Evolutionary conservation across 192 early-diverging fungal species (phyloP), one percentile per base, ranked within the genome.

Genomic region (Bifiguratus adelaidae): DNA sequence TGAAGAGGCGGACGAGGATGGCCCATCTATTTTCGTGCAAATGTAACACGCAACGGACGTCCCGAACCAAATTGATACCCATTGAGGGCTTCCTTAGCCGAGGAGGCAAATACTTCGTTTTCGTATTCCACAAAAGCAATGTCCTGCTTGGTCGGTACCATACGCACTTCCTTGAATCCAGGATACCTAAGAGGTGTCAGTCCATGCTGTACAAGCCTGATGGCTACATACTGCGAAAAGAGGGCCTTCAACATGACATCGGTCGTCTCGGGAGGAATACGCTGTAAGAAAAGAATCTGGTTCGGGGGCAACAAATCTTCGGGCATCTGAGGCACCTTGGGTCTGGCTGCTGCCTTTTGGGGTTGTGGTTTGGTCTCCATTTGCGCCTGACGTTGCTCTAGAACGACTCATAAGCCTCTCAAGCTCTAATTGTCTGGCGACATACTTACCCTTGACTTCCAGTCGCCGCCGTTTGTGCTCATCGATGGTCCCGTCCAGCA

Each of bases 81-180:
- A 30, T 84, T 54, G 36, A 92, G 62, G 12, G 79, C 70, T 24
- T 69, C 68, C 57, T 90, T 90, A 43, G 90, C 93, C 24, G 71
- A 58, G n/a, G 74, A 79, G 2, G 89, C 76, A 50, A 89, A 85
- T 11, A 69, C 50, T 25, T 95, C 95, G n/a, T 73, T 74, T 22
- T 85, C 88, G 60, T 90, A 99, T 65, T 97, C 93, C 33, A 97
- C 91, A 71, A 99, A 99, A 0, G 93, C 92, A 61, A 97, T 89
- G 24, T 86, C 89, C 52, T 78, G 82, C 57, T 90, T 91, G 54
- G 86, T 82, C 4, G 88, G 83, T 7, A 99, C 85, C 53, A 87
- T 74, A 65, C 95, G 91, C 21, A 97, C 90, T 74, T 99, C 95
- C 48, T 86, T 89, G 76, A 93, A 92, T 4, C 93, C 93, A 33